phyloP scores from a whole-genome alignment of 257 asterid species.

The Salvia rosmarinus region DNA sequence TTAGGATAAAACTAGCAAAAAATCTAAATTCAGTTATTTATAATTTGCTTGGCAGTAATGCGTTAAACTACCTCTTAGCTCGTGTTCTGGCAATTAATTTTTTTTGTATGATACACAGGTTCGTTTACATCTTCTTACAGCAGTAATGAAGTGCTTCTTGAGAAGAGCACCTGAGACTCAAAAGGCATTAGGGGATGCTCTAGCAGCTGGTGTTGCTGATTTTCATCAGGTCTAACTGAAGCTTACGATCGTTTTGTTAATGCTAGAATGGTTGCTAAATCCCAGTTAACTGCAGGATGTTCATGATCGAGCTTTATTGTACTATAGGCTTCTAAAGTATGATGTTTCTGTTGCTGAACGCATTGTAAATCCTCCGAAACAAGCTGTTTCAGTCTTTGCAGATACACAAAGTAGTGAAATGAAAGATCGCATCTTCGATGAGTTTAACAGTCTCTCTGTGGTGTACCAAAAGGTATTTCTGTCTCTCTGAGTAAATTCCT shows the following conservation, averaged over 20 bases:
- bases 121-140: slow-evolving; percentile 91
- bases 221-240: slow-evolving; percentile 84
- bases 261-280: slow-evolving; percentile 37
- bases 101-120: slow-evolving; percentile 61
- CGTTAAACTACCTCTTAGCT: slow-evolving; percentile 19
- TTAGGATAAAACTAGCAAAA: slow-evolving; percentile 1
- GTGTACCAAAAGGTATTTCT: slow-evolving; percentile 85
- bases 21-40: slow-evolving; percentile 3
- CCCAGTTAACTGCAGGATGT: slow-evolving; percentile 78
- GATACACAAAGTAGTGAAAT: slow-evolving; percentile 93
- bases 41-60: slow-evolving; percentile 2
- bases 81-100: slow-evolving; percentile 29
- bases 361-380: slow-evolving; percentile 97
- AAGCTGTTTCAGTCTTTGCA: slow-evolving; percentile 99
- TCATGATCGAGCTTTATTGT: slow-evolving; percentile 94
- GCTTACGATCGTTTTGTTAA: slow-evolving; percentile 17
- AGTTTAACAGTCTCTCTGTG: slow-evolving; percentile 96
- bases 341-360: slow-evolving; percentile 80
- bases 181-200: slow-evolving; percentile 85
- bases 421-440: slow-evolving; percentile 98
- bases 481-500: background rate
- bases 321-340: slow-evolving; percentile 84
- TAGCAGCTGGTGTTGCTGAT: slow-evolving; percentile 95
- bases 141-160: slow-evolving; percentile 90
- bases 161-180: slow-evolving; percentile 95